phyloP scores from a whole-genome alignment of 2,329 filamentous ascomycete species.

The Colletotrichum truncatum region DNA sequence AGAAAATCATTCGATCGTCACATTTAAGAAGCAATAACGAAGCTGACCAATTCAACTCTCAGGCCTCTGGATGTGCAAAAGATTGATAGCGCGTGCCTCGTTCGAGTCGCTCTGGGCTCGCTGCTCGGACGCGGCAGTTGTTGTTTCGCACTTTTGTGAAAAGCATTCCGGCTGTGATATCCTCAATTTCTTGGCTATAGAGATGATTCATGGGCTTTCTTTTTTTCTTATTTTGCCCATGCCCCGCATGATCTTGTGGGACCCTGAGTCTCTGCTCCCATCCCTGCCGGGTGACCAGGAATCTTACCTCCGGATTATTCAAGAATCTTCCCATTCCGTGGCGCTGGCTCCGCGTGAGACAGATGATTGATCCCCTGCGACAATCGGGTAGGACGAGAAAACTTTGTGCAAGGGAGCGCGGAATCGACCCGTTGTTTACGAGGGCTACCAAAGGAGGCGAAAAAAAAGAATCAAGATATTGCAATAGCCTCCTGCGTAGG shows the following conservation, averaged over 20 bases:
- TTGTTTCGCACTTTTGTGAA: background rate
- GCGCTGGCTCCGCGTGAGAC: slow-evolving; percentile 18
- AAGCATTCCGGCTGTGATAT: background rate
- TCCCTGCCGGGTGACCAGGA: slow-evolving; percentile 8
- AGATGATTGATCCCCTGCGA: slow-evolving; percentile 5
- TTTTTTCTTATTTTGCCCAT: background rate
- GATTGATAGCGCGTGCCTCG: background rate
- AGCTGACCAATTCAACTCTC: background rate
- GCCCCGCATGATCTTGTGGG: slow-evolving; percentile 19
- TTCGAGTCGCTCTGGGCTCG: background rate
- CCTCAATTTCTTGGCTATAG: background rate
- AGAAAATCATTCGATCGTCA: slow-evolving; percentile 5
- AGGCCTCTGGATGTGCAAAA: background rate
- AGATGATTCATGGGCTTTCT: slow-evolving; percentile 8
- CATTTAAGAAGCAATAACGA: slow-evolving; percentile 9
- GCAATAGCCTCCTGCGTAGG: background rate
- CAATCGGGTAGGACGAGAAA: background rate
- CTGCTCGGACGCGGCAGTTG: slow-evolving; percentile 5
- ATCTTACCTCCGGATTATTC: slow-evolving; percentile 6
- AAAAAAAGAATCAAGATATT: background rate
- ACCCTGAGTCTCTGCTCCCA: background rate
- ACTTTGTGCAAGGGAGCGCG: slow-evolving; percentile 8
- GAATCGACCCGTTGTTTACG: background rate
- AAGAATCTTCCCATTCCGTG: slow-evolving; percentile 26
- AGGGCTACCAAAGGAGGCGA: background rate